These are phyloP conservation scores for Acanthamoeba sp. DNA, from an alignment of 208 protist genomes.

Conservation along the genomic window DNA sequence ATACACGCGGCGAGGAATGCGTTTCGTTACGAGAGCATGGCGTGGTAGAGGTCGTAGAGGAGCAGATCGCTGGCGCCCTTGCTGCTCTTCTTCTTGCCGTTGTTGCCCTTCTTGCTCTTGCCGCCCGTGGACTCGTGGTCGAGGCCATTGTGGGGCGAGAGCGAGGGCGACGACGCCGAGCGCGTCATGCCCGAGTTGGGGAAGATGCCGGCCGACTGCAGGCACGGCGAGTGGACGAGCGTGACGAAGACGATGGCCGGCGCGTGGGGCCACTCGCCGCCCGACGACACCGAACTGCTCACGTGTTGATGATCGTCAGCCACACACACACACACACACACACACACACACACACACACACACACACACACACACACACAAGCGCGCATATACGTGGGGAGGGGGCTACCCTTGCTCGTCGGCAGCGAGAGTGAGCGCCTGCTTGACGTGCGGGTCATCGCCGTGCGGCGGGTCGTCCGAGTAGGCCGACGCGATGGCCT, in stretches of 20 bases:
- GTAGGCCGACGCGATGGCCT: neutral
- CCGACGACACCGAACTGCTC: neutral
- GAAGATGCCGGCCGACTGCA: neutral
- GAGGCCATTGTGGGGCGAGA: neutral
- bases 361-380: neutral
- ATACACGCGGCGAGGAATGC: too few relatives aligned
- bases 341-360: too few relatives aligned
- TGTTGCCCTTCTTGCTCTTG: neutral
- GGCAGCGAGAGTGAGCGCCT: neutral
- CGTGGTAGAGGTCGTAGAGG: neutral
- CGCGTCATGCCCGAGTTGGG: constrained; percentile 3
- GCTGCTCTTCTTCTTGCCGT: neutral
- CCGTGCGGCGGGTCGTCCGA: neutral
- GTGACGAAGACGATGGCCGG: neutral
- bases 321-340: neutral
- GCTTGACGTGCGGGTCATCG: neutral
- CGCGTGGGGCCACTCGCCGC: too few relatives aligned
- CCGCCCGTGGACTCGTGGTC: neutral
- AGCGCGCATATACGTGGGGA: too few relatives aligned
- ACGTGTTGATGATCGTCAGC: neutral
- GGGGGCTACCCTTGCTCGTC: neutral
- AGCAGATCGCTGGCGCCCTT: neutral
- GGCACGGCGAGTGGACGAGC: neutral
- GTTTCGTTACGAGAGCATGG: neutral
- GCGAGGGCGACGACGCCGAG: neutral